phyloP scores from a whole-genome alignment of 768 basidiomycete genomes.

The Sporobolomyces phaffii region DNA sequence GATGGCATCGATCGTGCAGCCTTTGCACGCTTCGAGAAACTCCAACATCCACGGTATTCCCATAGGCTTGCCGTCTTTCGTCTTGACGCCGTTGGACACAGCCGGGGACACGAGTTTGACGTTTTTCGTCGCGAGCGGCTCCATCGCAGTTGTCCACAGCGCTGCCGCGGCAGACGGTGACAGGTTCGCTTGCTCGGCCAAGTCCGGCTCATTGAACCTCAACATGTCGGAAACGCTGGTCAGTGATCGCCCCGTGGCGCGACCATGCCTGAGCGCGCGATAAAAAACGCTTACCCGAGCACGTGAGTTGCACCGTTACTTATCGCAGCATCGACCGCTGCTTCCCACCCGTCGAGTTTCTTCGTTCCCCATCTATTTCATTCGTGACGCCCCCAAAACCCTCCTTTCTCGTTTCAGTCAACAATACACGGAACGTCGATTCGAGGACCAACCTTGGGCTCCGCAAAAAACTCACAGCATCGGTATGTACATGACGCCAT shows the following conservation, averaged over 20 bases:
- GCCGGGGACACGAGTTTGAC: constrained; percentile 21
- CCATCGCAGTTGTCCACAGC: not conserved
- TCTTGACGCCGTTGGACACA: constrained; percentile 13
- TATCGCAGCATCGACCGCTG: not conserved
- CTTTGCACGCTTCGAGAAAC: not conserved
- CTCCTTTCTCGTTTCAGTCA: too few species aligned
- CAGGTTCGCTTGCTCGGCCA: constrained; percentile 14
- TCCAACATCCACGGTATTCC: constrained; percentile 23
- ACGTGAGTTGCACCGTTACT: constrained; percentile 13
- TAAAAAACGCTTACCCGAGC: constrained; percentile 13
- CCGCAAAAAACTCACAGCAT: constrained; percentile 6
- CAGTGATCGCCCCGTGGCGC: too few species aligned
- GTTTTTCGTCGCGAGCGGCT: constrained; percentile 4
- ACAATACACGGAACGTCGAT: too few species aligned
- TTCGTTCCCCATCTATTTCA: constrained; percentile 15
- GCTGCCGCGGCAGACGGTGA: not conserved
- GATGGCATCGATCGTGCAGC: constrained; percentile 8
- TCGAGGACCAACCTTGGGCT: too few species aligned
- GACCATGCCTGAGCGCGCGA: too few species aligned
- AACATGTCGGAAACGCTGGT: not conserved
- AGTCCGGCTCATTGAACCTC: constrained; percentile 29
- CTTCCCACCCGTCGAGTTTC: not conserved
- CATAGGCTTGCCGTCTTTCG: constrained; percentile 8
- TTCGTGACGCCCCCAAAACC: not conserved
- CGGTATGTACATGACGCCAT: constrained; percentile 22